phyloP scores from a whole-genome alignment of 148 eudicot genomes.

The Diospyros lotus region DNA sequence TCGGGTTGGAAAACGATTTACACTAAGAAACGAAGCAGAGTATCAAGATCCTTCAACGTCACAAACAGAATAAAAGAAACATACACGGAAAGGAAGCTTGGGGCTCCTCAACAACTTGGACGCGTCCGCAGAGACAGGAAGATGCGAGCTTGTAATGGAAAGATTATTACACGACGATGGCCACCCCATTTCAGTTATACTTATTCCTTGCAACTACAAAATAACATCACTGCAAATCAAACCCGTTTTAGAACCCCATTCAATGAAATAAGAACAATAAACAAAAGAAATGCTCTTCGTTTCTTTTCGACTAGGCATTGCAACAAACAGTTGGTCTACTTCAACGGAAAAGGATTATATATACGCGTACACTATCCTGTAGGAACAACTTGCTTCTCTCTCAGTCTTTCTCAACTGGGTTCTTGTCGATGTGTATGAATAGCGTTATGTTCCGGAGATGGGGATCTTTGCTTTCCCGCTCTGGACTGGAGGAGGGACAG shows the following conservation, averaged over 20 bases:
- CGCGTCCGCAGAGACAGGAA: not conserved
- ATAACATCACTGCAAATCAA: not conserved
- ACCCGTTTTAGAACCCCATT: not conserved
- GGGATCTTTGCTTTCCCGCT: too few relatives aligned
- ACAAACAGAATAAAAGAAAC: not conserved
- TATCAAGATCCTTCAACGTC: not conserved
- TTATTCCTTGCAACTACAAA: not conserved
- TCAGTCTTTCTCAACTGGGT: too few relatives aligned
- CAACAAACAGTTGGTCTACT: slow-evolving; percentile 14
- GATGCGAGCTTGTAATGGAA: slow-evolving; percentile 7
- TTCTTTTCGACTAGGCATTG: slow-evolving; percentile 1
- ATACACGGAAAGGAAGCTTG: slow-evolving; percentile 14
- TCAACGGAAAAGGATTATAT: not conserved
- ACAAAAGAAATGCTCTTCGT: not conserved
- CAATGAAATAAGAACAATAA: not conserved
- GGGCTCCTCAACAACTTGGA: slow-evolving; percentile 11
- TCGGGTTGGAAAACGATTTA: too few relatives aligned
- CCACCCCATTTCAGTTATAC: slow-evolving; percentile 11
- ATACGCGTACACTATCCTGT: not conserved
- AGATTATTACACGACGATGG: slow-evolving; percentile 5
- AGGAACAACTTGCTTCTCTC: not conserved
- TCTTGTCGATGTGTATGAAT: too few relatives aligned
- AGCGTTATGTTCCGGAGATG: too few relatives aligned
- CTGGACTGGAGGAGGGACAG: too few relatives aligned
- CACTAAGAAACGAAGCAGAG: not conserved